Evolutionary conservation across 2,329 filamentous ascomycete genomes (phyloP), one percentile per base, ranked within the genome.

Genomic region (Leptographium galeiforme): DNA sequence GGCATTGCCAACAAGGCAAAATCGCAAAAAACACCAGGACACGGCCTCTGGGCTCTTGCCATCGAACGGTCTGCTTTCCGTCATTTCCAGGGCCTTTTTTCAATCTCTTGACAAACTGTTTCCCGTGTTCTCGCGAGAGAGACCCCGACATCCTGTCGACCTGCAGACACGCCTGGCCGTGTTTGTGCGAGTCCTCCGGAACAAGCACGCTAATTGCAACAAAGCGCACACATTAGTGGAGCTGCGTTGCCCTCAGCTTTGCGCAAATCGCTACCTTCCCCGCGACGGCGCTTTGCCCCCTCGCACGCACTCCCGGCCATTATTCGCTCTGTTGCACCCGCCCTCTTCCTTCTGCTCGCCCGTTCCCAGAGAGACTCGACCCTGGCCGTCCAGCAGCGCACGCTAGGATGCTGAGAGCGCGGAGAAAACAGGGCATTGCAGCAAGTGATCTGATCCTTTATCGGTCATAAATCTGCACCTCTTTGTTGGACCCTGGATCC

Each of bases 231-330:
- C 34, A 49, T 19, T 8, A 16, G 48, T 33, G 38, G 48, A 41
- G 25, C 38, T 50, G 6, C 14, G 25, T 25, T 38, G 13, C 43
- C 38, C 36, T 44, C 49, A 44, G 49, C 49, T 50, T 25, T 51
- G 49, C 49, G 40, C 49, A 51, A 46, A 36, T 19, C 43, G 38
- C 50, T 39, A 47, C 44, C 44, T 40, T 41, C 44, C 44, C 51
- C 51, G 49, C 49, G 49, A 51, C 49, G 40, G 18, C 48, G 48
- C 38, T 45, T 52, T 36, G 44, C 33, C 34, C 38, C 18, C 48
- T 50, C 36, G 25, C 38, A 12, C 38, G 48, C 36, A 49, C 47
- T 49, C 36, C 12, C 34, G 34, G 8, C 2, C 12, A 36, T 45
- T 45, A 32, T 33, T 45, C 43, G 25, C 25, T 45, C 43, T 25